Percentiles rank a stretch among this genome's conserved stretches.
These are phyloP conservation scores for Sporisorium reilianum DNA, from an alignment of 1,284 basidiomycete genomes.

Conservation along the genomic window DNA sequence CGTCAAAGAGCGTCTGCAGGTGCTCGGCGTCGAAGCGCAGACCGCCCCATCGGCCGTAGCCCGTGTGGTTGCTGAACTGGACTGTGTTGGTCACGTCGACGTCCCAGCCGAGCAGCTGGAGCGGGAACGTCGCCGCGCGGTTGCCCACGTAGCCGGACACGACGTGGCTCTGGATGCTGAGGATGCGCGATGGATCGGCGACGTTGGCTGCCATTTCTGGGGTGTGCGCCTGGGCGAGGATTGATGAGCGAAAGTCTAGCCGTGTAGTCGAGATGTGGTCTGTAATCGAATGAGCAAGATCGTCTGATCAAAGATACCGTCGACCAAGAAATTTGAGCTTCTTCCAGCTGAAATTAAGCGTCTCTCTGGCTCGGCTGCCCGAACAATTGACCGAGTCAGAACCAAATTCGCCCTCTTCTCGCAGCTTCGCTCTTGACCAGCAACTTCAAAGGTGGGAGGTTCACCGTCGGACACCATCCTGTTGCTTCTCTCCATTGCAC, in stretches of 20 bases:
- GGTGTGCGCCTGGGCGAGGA: too few relatives aligned
- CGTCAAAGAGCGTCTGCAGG: constrained; percentile 68
- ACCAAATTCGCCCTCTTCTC: neutral
- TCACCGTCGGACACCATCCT: neutral
- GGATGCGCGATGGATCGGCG: constrained; percentile 62
- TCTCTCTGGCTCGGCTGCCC: constrained; percentile 7
- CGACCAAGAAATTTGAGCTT: constrained; percentile 1
- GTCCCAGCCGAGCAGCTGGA: constrained; percentile 94
- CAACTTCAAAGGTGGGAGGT: too few relatives aligned
- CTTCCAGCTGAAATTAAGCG: constrained; percentile 20
- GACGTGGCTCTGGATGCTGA: constrained; percentile 89
- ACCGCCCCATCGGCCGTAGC: constrained; percentile 73
- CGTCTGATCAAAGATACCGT: neutral
- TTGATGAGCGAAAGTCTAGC: too few relatives aligned
- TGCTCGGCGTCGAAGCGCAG: constrained; percentile 69
- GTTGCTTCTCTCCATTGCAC: too few relatives aligned
- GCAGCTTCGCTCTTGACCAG: neutral
- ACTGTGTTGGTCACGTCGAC: constrained; percentile 97
- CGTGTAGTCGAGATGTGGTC: too few relatives aligned
- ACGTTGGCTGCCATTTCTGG: constrained; percentile 57
- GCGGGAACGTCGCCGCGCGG: constrained; percentile 88
- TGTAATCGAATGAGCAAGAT: too few relatives aligned
- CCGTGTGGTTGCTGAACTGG: constrained; percentile 83
- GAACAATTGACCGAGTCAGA: constrained; percentile 40
- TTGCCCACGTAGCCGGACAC: constrained; percentile 92